A percentile compares a stretch with the other conserved stretches of the same genome.
Conservation (phyloP, 176 grass and related monocot species). For the Hyparrhenia diplandra region DNA sequence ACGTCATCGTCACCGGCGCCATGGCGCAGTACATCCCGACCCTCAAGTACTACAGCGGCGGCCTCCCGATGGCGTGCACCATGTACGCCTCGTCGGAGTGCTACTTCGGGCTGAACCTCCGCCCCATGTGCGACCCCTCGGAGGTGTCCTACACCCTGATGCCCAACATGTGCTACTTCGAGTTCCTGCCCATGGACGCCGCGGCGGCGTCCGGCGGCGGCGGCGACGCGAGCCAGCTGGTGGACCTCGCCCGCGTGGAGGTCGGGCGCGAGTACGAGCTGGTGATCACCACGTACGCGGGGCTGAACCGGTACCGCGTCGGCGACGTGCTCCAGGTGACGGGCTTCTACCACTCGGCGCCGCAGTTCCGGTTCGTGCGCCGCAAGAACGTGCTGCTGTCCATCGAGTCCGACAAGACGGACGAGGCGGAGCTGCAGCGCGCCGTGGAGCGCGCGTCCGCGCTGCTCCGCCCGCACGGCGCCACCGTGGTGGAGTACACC, state of each 20-base stretch:
- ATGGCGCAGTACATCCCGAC: constrained; percentile 99
- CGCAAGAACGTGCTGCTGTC: constrained; percentile 94
- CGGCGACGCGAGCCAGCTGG: constrained; percentile 40
- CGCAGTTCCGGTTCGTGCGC: constrained; percentile 88
- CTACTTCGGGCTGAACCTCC: constrained; percentile 90
- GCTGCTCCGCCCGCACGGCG: constrained; percentile 71
- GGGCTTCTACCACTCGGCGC: constrained; percentile 78
- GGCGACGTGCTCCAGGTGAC: constrained; percentile 84
- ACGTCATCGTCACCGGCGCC: constrained; percentile 92
- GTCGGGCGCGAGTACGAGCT: constrained; percentile 87
- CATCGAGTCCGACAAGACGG: constrained; percentile 97
- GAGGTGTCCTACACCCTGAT: constrained; percentile 99
- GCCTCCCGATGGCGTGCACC: constrained; percentile 88
- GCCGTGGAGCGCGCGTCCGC: constrained; percentile 70
- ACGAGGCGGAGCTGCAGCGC: constrained; percentile 90
- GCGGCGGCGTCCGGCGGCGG: constrained; percentile 12
- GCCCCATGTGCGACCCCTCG: constrained; percentile 75
- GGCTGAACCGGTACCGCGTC: constrained; percentile 90
- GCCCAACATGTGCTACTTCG: constrained; percentile 99
- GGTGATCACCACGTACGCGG: constrained; percentile 93
- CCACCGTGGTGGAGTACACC: constrained; percentile 86
- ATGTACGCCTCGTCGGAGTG: constrained; percentile 98
- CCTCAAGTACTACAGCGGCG: constrained; percentile 76
- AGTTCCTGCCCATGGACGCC: constrained; percentile 70
- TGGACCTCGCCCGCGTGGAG: constrained; percentile 82